Evolutionary conservation across 1,284 basidiomycete species (phyloP).

Genomic region (Exobasidium rhododendri): DNA sequence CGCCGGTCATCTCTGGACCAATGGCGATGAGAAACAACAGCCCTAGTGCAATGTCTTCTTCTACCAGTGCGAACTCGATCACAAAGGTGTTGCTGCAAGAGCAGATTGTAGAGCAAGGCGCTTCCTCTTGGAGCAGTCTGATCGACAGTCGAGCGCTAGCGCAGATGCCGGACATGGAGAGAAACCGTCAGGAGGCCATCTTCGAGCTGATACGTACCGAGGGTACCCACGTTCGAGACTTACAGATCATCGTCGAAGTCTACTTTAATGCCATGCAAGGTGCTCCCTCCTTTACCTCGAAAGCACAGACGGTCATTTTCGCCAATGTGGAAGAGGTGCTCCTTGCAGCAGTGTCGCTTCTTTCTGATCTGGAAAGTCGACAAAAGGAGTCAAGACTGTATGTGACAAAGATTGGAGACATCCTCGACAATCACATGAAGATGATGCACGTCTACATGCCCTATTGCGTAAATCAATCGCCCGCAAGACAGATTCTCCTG

Average conservation of each 20-base stretch:
- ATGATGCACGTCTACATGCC: slow-evolving; percentile 78
- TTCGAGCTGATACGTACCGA: slow-evolving; percentile 90
- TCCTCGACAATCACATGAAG: slow-evolving; percentile 70
- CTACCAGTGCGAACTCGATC: slow-evolving; percentile 47
- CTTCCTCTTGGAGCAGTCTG: slow-evolving; percentile 82
- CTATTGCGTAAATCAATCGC: slow-evolving; percentile 85
- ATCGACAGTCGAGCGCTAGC: slow-evolving; percentile 77
- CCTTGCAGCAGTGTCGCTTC: slow-evolving; percentile 23
- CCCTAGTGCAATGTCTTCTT: slow-evolving; percentile 21
- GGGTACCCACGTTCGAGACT: slow-evolving; percentile 76
- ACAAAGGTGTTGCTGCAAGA: slow-evolving; percentile 24
- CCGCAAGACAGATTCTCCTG: slow-evolving; percentile 74
- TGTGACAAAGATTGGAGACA: slow-evolving; percentile 80
- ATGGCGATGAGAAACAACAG: slow-evolving; percentile 12
- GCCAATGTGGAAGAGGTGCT: slow-evolving; percentile 78
- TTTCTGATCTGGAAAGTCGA: slow-evolving; percentile 74
- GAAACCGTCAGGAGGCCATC: slow-evolving; percentile 82
- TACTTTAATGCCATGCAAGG: slow-evolving; percentile 76
- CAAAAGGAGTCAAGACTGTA: slow-evolving; percentile 88
- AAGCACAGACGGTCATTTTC: slow-evolving; percentile 79
- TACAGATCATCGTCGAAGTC: slow-evolving; percentile 82
- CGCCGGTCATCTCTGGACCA: slow-evolving; percentile 27
- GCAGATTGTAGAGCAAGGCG: slow-evolving; percentile 22
- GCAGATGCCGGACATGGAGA: slow-evolving; percentile 70
- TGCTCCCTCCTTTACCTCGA: slow-evolving; percentile 66